Percentiles rank a stretch among this genome's conserved stretches.
Conservation (phyloP, 2,329 filamentous ascomycete genomes). For the Fusarium protoensiforme region DNA sequence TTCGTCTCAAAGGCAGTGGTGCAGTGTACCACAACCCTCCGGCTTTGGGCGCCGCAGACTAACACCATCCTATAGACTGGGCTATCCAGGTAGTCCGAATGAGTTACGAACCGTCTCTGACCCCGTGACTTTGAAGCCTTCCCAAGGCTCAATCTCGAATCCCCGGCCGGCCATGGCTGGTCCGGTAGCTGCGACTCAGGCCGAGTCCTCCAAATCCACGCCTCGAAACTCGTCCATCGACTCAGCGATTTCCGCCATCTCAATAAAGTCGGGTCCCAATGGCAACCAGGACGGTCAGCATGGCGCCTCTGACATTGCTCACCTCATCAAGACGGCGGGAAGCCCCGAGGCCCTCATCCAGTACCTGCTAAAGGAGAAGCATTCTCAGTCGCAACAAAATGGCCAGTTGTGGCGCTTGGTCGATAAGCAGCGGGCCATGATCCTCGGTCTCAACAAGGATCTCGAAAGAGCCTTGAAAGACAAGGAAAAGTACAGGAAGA, state of each 20-base stretch:
- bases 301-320: conserved; percentile 79
- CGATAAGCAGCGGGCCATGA: conserved; percentile 95
- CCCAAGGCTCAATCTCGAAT: conserved; percentile 51
- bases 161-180: conserved; percentile 60
- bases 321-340: conserved; percentile 84
- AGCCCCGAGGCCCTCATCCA: conserved; percentile 90
- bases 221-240: conserved; percentile 90
- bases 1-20: conserved; percentile 37
- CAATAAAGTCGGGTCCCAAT: conserved; percentile 66
- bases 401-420: conserved; percentile 93
- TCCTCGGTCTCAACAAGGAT: conserved; percentile 93
- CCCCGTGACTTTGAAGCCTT: conserved; percentile 56
- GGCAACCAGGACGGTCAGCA: conserved; percentile 67
- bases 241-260: conserved; percentile 86
- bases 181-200: conserved; percentile 54
- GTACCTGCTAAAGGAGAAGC: conserved; percentile 90
- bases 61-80: conserved; percentile 40
- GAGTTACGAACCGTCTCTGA: conserved; percentile 59
- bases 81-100: conserved; percentile 55
- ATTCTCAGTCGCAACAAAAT: conserved; percentile 89
- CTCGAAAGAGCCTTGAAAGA: conserved; percentile 91
- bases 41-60: conserved; percentile 5
- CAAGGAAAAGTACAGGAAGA: conserved; percentile 92
- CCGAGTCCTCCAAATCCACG: conserved; percentile 52
- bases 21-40: neutral